Percentiles rank a stretch among this genome's conserved stretches.
Evolutionary conservation across 2,329 filamentous ascomycete species (phyloP).

Genomic region (Didymella arachidicola): DNA sequence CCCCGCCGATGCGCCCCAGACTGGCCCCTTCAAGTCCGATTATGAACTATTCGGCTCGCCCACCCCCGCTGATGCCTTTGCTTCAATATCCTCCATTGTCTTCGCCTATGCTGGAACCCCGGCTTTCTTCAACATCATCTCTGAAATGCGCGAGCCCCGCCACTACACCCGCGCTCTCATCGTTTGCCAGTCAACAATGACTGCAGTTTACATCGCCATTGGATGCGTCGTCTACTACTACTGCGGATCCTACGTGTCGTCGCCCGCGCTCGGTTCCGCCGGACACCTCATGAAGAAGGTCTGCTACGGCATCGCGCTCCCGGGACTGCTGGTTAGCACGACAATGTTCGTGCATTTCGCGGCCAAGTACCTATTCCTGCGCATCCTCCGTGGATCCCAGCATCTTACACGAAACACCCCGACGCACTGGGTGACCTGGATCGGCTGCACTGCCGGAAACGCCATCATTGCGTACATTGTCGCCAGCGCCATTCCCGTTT

Average conservation of each 20-base stretch:
- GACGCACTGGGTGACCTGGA: constrained; percentile 39
- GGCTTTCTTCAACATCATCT: constrained; percentile 72
- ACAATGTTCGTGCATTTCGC: constrained; percentile 36
- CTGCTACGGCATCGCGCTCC: constrained; percentile 72
- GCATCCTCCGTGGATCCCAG: constrained; percentile 73
- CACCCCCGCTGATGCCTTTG: constrained; percentile 29
- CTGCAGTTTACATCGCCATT: constrained; percentile 69
- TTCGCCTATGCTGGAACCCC: constrained; percentile 62
- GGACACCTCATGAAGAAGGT: constrained; percentile 65
- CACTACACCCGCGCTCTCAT: constrained; percentile 65
- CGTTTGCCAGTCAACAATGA: constrained; percentile 68
- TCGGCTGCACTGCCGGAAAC: constrained; percentile 30
- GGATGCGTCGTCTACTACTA: constrained; percentile 74
- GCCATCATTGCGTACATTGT: constrained; percentile 34
- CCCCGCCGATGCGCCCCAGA: constrained; percentile 33
- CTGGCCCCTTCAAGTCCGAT: constrained; percentile 33
- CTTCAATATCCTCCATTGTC: constrained; percentile 33
- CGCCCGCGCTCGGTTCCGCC: constrained; percentile 72
- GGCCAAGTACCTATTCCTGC: constrained; percentile 62
- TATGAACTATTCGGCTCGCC: constrained; percentile 30
- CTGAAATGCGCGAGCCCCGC: constrained; percentile 67
- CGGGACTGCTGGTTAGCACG: constrained; percentile 46
- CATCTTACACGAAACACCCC: constrained; percentile 56
- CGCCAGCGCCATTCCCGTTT: constrained; percentile 39
- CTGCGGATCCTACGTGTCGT: constrained; percentile 67